These are phyloP conservation scores for Byssochlamys sp. DNA, from an alignment of 2,329 filamentous ascomycete genomes.

Conservation along the genomic window DNA sequence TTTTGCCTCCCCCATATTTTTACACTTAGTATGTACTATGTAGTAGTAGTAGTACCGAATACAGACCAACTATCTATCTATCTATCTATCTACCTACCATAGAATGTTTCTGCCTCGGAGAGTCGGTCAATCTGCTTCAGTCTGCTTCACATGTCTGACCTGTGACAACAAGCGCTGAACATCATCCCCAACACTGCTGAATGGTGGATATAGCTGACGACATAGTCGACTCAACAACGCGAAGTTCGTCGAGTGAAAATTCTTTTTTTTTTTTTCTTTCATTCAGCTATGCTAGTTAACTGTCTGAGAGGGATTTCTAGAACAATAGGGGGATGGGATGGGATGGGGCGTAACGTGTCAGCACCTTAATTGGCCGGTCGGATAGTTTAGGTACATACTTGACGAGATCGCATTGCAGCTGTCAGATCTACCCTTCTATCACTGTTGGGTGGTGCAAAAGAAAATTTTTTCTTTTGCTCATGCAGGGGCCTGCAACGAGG, in stretches of 20 bases:
- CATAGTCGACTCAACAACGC: background rate
- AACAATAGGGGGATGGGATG: background rate
- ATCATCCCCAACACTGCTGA: background rate
- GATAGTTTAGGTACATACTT: background rate
- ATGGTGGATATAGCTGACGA: background rate
- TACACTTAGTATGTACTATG: background rate
- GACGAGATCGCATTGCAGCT: background rate
- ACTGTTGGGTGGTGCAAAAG: background rate
- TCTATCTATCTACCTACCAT: too few species aligned
- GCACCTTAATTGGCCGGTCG: background rate
- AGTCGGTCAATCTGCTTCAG: too few species aligned
- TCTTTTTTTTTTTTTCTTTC: background rate
- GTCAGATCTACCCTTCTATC: background rate
- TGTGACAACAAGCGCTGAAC: background rate
- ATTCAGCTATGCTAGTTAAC: background rate
- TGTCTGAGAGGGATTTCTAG: too few species aligned
- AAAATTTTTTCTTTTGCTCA: background rate
- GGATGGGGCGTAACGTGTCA: background rate
- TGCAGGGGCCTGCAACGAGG: background rate
- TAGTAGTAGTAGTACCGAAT: background rate
- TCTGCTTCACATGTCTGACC: background rate
- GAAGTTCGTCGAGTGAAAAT: background rate
- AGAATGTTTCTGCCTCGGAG: background rate
- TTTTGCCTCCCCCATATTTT: background rate
- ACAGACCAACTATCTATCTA: too few species aligned